Evolutionary conservation across 176 grass and related monocot species (phyloP).

Genomic region (Chloris gayana): DNA sequence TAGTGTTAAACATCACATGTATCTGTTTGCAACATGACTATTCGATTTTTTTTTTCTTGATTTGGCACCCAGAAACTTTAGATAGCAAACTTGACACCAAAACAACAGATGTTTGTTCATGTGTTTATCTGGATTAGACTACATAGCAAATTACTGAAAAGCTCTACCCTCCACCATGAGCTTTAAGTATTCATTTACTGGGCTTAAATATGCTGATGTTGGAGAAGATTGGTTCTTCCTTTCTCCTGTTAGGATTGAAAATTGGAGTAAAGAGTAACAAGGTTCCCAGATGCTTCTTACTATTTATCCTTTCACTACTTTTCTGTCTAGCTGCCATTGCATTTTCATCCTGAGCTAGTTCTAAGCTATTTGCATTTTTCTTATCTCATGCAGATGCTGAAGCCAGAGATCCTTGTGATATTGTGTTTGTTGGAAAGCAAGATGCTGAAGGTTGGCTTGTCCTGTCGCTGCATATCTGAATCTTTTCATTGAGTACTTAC

Average conservation of each 20-base stretch:
- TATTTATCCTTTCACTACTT: too few relatives aligned
- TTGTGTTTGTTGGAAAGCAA: background rate
- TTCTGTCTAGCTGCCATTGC: background rate
- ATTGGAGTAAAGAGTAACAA: conserved; percentile 12
- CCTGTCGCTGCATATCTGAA: background rate
- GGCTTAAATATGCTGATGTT: background rate
- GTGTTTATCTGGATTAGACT: background rate
- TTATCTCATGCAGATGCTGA: conserved; percentile 1
- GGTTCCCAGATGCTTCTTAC: background rate
- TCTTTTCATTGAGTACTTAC: too few relatives aligned
- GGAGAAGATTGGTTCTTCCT: too few relatives aligned
- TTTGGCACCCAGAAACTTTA: too few relatives aligned
- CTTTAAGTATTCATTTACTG: background rate
- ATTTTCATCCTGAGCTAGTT: background rate
- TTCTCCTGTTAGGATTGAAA: background rate
- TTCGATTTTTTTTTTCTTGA: too few relatives aligned
- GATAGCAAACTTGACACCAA: background rate
- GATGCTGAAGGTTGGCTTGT: conserved; percentile 2
- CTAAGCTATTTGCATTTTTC: background rate
- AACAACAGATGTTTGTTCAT: background rate
- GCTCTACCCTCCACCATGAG: background rate
- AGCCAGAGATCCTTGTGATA: background rate
- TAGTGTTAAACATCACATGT: background rate
- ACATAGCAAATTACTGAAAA: background rate
- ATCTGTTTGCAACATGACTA: background rate